A percentile compares a stretch with the other conserved stretches of the same genome.
These are phyloP conservation scores for Saccharomycopsis javanensis DNA, from an alignment of 805 yeast genomes.

Conservation along the genomic window DNA sequence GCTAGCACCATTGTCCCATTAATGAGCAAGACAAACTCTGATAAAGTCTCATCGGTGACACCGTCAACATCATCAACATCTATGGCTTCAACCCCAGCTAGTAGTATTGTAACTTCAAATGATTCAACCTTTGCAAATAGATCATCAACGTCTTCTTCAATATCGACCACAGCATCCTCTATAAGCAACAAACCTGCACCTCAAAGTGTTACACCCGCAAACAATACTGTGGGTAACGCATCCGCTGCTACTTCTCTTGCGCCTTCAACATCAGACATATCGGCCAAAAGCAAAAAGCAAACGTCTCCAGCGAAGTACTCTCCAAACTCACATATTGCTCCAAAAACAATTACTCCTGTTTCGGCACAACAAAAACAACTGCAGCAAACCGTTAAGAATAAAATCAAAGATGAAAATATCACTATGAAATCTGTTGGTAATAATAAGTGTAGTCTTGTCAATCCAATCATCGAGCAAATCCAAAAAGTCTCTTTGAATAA, in stretches of 20 bases:
- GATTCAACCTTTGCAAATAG: neutral
- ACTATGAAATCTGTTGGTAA: neutral
- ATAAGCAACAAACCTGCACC: neutral
- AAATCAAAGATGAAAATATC: neutral
- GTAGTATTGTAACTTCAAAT: neutral
- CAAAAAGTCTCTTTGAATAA: neutral
- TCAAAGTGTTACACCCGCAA: neutral
- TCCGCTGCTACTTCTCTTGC: neutral
- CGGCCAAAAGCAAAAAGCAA: neutral
- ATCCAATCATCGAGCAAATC: slow-evolving; percentile 1
- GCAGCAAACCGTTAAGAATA: neutral
- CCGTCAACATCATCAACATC: neutral
- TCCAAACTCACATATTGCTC: neutral
- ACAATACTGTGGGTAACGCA: neutral
- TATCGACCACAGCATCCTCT: neutral
- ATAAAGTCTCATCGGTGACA: neutral
- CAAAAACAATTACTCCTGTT: neutral
- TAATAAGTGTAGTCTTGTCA: neutral
- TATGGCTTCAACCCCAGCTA: neutral
- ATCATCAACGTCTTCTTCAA: neutral
- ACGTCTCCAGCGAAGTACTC: neutral
- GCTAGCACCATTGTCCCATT: neutral
- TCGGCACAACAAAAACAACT: neutral
- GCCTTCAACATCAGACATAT: neutral
- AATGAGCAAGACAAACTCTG: neutral